Conservation (phyloP, 2,329 filamentous ascomycete species). For the Hypoxylon sp. region DNA sequence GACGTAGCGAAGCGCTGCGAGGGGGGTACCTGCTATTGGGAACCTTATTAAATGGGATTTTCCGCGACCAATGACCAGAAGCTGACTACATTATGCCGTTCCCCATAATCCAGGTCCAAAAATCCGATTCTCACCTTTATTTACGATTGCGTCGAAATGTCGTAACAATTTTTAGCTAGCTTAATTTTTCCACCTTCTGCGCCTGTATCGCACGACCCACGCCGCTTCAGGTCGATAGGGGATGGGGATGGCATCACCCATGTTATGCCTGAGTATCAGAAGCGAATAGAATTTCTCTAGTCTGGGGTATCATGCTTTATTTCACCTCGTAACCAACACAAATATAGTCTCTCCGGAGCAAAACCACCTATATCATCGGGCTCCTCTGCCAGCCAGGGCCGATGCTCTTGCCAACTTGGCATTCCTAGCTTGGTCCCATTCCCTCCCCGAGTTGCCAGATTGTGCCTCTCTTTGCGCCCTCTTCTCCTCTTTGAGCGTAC, state of each 20-base stretch:
- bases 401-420: conserved; percentile 68
- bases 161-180: conserved; percentile 9
- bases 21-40: conserved; percentile 24
- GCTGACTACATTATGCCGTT: conserved; percentile 12
- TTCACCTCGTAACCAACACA: conserved; percentile 20
- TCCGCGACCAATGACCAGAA: conserved; percentile 20
- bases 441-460: conserved; percentile 65
- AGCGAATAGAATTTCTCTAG: conserved; percentile 21
- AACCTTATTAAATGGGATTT: conserved; percentile 15
- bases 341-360: conserved; percentile 3
- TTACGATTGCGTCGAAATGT: conserved; percentile 35
- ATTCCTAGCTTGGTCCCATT: conserved; percentile 72
- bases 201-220: conserved; percentile 19
- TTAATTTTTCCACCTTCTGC: conserved; percentile 22
- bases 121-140: conserved; percentile 37
- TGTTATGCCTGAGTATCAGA: conserved; percentile 29
- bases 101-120: conserved; percentile 23
- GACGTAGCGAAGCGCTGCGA: conserved; percentile 18
- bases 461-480: conserved; percentile 70
- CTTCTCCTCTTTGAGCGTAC: conserved; percentile 77
- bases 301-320: conserved; percentile 34
- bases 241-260: conserved; percentile 9
- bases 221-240: conserved; percentile 10
- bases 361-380: conserved; percentile 62
- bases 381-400: conserved; percentile 70